A percentile compares a stretch with the other conserved stretches of the same genome.
Conservation (phyloP, 768 basidiomycete species). For the Suillus tomentosus region DNA sequence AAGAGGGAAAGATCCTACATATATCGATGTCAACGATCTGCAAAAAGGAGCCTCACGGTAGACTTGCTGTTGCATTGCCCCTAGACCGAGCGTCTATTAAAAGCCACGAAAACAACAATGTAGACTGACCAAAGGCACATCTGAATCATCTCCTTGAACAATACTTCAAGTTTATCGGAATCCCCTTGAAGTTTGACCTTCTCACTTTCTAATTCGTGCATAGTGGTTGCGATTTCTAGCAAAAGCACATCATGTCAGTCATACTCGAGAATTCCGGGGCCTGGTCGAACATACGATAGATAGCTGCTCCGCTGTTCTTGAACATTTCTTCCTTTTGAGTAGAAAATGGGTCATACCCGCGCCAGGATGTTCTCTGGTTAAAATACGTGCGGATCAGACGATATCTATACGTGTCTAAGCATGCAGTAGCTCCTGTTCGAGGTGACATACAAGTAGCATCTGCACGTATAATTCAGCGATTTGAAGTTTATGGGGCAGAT, state of each 20-base stretch:
- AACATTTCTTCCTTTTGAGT: constrained; percentile 81
- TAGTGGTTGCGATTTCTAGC: constrained; percentile 71
- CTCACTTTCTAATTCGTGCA: constrained; percentile 62
- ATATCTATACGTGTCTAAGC: constrained; percentile 53
- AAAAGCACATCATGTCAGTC: neutral
- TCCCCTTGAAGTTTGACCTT: constrained; percentile 47
- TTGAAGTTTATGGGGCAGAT: constrained; percentile 6
- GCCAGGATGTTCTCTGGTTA: constrained; percentile 68
- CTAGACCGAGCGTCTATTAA: constrained; percentile 38
- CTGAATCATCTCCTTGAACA: constrained; percentile 86
- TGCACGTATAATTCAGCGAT: constrained; percentile 27
- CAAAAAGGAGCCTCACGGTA: neutral
- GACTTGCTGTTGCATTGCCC: constrained; percentile 87
- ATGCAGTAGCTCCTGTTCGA: constrained; percentile 10
- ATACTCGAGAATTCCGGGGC: no score
- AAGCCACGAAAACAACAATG: neutral
- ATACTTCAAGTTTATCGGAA: constrained; percentile 53
- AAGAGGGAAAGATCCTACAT: constrained; percentile 89
- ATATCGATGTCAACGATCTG: constrained; percentile 7
- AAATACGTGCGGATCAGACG: constrained; percentile 79
- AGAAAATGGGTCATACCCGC: constrained; percentile 79
- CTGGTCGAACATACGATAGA: constrained; percentile 59
- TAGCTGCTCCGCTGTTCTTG: constrained; percentile 72
- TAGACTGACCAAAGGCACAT: constrained; percentile 77
- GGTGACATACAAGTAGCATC: constrained; percentile 69